Base-by-base conservation (phyloP, 1,284 basidiomycete genomes). In the Leccinum variabile region DNA sequence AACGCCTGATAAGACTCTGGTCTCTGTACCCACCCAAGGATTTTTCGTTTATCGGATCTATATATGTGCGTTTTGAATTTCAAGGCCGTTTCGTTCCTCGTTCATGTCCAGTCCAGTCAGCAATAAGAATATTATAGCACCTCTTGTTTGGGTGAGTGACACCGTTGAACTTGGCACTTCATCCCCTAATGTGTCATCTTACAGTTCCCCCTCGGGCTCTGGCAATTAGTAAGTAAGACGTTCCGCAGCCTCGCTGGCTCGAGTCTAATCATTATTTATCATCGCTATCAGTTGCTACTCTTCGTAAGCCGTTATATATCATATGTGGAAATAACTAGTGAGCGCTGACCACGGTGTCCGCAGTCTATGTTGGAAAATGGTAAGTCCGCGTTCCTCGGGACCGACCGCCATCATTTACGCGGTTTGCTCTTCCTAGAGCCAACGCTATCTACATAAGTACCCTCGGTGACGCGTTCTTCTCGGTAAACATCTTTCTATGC, bases 41-140 rank as follows among this genome's bases (percentile, higher is more conserved):
- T 60, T 57, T 41, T 60, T 60, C 5, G 25, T 60, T 13, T 57
- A 57, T 35, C 54, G 59, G 30, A 60, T 60, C 8, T 60, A 61
- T 18, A 14, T 58, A 53, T 58, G 60, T 61, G 13, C 49, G 60
- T 52, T 10, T 39, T 39, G 32, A 11, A 1, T 3, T 5, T n/a
- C 25, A 10, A 1, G 32, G 10, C 13, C 2, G 22, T 11, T 30
- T 50, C 28, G 6, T 28, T 25, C 8, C 3, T 57, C 56, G 13
- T 37, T 59, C 30, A 57, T 4, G 4, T 3, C 6, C n/a, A 2
- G 16, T 61, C 25, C 30, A 61, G 60, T 61, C 50, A 61, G 49
- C 56, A 32, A 54, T 1, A 61, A n/a, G 30, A 58, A 1, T 8
- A 3, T 53, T 41, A 44, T 61, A 16, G 41, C n/a, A 18, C 56